phyloP scores from a whole-genome alignment of 345 rosid genomes.

The Eucalyptus pauciflora region DNA sequence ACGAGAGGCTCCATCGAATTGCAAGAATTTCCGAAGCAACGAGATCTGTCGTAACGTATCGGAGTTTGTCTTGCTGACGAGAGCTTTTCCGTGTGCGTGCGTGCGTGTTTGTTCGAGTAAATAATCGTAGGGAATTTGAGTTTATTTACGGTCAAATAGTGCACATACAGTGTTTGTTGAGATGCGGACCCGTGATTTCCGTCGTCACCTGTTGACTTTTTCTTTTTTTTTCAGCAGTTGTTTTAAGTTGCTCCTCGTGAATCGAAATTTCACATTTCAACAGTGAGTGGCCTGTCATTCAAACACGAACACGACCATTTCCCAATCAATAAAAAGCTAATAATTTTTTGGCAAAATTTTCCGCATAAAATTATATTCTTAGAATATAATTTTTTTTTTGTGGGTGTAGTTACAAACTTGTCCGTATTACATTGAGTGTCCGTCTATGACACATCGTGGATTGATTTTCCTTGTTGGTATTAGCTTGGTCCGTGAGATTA shows the following conservation, averaged over 20 bases:
- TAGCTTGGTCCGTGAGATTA: neutral
- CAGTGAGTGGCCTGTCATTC: neutral
- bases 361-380: neutral
- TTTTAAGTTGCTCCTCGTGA: neutral
- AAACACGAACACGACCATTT: neutral
- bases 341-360: neutral
- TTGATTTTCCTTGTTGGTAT: neutral
- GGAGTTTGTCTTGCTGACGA: neutral
- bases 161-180: neutral
- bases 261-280: neutral
- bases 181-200: neutral
- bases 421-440: neutral
- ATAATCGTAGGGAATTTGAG: neutral
- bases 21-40: too few species aligned
- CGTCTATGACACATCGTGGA: neutral
- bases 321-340: neutral
- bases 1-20: too few species aligned
- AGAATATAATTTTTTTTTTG: neutral
- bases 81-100: neutral
- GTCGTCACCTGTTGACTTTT: fast-evolving
- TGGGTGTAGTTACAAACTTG: neutral
- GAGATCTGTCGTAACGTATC: neutral
- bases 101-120: too few species aligned
- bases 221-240: neutral
- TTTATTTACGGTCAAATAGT: neutral